Evolutionary conservation across 2,329 filamentous ascomycete genomes (phyloP), one percentile per base, ranked within the genome.

Genomic region (Colletotrichum cuscutae): DNA sequence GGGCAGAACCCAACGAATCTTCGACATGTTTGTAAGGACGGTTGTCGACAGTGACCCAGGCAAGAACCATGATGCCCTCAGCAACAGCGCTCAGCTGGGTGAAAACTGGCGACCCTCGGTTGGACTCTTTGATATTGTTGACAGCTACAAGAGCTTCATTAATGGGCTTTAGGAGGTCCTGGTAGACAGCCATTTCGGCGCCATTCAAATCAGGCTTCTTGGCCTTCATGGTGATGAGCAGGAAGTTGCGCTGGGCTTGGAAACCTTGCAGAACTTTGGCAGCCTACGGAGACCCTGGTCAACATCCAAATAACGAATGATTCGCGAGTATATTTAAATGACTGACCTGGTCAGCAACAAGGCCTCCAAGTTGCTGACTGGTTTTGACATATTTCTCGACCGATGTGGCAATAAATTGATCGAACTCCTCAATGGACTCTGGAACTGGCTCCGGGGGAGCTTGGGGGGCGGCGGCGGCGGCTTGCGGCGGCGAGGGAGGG

Each of bases 1-100:
- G 93, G 53, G 95, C 94, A 63, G 95, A 93, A 35, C 92, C 92
- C 24, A 97, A 87, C 72, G 92, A 92, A 77, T 98, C 95, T 59
- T 92, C 92, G 59, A 98, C 93, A 78, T 95, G 94, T 79, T 97
- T 95, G 75, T 90, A 92, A 2, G 97, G 97, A 80, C 95, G 95
- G 75, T 86, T 89, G 65, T 97, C 94, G 61, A 97, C 90, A 0
- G 93, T 93, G 71, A 98, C 93, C 97, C 97, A 99, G 42, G 94
- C 94, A 71, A 99, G 86, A 52, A 95, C 92, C 79, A 94, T 93
- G 76, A 98, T 95, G 76, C 95, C 95, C 80, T 98, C 96, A 1
- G 95, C 92, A 35, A 98, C 94, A 76, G 95, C 92, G 79, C 93
- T 94, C 61, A 99, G 86, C 76, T 98, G 94, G 77, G 94, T 93